These are phyloP conservation scores for Trichosporon coremiiforme DNA, from an alignment of 1,284 basidiomycete genomes.

Conservation along the genomic window DNA sequence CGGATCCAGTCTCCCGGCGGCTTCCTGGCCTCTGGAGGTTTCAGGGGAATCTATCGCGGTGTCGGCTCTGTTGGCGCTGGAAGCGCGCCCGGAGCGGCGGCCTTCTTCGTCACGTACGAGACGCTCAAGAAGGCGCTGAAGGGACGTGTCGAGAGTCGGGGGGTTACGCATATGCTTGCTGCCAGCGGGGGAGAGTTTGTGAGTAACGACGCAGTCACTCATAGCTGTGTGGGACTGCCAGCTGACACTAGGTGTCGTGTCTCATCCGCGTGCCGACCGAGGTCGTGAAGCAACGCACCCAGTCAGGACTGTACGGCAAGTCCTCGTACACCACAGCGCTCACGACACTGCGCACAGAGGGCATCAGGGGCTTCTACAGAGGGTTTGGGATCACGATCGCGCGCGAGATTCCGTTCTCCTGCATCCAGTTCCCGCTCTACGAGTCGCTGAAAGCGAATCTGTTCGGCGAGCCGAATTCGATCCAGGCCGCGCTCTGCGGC, in stretches of 20 bases:
- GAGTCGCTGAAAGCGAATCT: constrained; percentile 73
- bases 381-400: constrained; percentile 78
- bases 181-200: constrained; percentile 84
- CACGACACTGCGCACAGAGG: constrained; percentile 63
- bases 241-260: constrained; percentile 72
- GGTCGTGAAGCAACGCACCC: constrained; percentile 83
- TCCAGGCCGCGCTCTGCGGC: constrained; percentile 89
- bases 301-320: constrained; percentile 66
- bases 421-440: constrained; percentile 95
- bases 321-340: constrained; percentile 54
- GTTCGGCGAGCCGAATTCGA: constrained; percentile 65
- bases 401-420: constrained; percentile 93
- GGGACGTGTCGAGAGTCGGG: constrained; percentile 60
- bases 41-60: constrained; percentile 90
- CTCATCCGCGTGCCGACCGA: constrained; percentile 92
- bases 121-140: constrained; percentile 75
- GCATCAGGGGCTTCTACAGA: constrained; percentile 71
- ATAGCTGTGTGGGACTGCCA: too few relatives aligned
- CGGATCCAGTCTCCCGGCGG: constrained; percentile 86
- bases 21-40: constrained; percentile 82
- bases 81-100: constrained; percentile 91
- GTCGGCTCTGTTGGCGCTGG: constrained; percentile 93
- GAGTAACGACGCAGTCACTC: too few relatives aligned
- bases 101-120: constrained; percentile 96
- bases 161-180: constrained; percentile 75